These are phyloP conservation scores for Entamoeba dispar DNA, from an alignment of 208 protist species.

Conservation along the genomic window DNA sequence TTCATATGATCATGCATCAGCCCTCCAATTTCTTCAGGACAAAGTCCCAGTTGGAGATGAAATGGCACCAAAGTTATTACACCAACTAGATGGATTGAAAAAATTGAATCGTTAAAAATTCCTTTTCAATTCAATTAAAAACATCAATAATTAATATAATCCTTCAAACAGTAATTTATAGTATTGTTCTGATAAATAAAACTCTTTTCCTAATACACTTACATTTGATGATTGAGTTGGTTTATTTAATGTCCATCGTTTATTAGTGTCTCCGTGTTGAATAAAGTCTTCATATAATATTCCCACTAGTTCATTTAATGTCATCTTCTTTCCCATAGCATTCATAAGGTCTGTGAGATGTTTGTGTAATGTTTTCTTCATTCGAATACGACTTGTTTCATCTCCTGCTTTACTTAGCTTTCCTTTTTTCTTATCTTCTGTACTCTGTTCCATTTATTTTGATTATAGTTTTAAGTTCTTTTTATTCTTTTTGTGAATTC, in stretches of 20 bases:
- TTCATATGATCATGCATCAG: too few relatives aligned
- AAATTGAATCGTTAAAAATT: too few relatives aligned
- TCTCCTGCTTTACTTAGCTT: neutral
- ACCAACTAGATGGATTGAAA: too few relatives aligned
- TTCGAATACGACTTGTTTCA: neutral
- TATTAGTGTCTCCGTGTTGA: neutral
- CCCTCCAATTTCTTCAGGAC: too few relatives aligned
- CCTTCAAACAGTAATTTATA: neutral
- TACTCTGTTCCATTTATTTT: too few relatives aligned
- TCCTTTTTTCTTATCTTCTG: too few relatives aligned
- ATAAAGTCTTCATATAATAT: neutral
- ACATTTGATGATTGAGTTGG: neutral
- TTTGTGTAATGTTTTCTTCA: neutral
- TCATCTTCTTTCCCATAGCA: neutral
- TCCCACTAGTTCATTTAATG: neutral
- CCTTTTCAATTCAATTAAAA: too few relatives aligned
- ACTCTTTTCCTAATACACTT: neutral
- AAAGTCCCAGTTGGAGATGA: too few relatives aligned
- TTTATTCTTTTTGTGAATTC: too few relatives aligned
- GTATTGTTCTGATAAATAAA: neutral
- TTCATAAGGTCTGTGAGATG: neutral
- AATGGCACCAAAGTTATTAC: too few relatives aligned
- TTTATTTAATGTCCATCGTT: neutral
- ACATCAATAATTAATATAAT: neutral
- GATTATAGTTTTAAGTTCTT: too few relatives aligned